phyloP scores from a whole-genome alignment of 139 green algal species.

The Desmodesmus armatus region DNA sequence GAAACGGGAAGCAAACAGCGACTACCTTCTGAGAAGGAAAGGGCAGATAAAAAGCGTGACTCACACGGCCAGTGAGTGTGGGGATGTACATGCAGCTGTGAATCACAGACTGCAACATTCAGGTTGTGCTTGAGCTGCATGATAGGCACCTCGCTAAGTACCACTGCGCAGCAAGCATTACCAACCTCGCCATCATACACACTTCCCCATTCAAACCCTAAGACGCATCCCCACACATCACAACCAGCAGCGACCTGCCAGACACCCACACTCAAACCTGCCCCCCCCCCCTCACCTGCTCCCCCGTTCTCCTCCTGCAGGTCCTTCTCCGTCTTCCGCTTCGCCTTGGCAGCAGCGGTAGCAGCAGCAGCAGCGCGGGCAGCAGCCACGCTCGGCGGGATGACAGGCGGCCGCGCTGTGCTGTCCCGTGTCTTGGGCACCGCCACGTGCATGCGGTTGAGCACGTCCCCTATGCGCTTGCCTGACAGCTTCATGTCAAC shows the following conservation, averaged over 20 bases:
- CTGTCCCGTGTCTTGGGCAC: conserved; percentile 67
- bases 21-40: too few relatives aligned
- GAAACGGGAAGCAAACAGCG: too few relatives aligned
- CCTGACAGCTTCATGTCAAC: conserved; percentile 95
- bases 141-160: too few relatives aligned
- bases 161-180: too few relatives aligned
- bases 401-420: conserved; percentile 81
- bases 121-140: too few relatives aligned
- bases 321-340: conserved; percentile 77
- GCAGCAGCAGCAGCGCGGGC: conserved; percentile 57
- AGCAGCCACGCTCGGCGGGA: conserved; percentile 80
- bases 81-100: too few relatives aligned
- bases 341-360: conserved; percentile 48
- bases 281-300: conserved; percentile 62
- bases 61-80: too few relatives aligned
- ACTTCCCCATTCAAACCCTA: too few relatives aligned
- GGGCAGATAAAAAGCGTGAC: too few relatives aligned
- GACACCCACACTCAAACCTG: neutral
- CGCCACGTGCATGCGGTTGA: conserved; percentile 96
- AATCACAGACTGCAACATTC: too few relatives aligned
- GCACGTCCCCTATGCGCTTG: conserved; percentile 88
- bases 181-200: too few relatives aligned
- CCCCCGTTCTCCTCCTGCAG: conserved; percentile 94
- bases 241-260: neutral
- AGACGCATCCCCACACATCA: neutral